phyloP scores from a whole-genome alignment of 257 asterid genomes.

The Nicotiana tomentosiformis region DNA sequence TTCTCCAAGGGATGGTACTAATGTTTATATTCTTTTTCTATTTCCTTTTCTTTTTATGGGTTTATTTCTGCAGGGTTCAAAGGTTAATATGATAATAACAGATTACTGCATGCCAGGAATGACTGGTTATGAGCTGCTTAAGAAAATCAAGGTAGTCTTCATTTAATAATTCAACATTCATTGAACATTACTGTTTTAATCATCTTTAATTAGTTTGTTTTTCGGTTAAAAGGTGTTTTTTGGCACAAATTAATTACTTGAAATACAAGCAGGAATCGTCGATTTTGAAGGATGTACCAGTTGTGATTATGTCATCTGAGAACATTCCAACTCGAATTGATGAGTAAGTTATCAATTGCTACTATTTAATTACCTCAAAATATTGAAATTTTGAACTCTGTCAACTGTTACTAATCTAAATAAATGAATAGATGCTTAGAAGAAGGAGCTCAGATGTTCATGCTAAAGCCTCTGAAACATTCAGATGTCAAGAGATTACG shows the following conservation, averaged over 20 bases:
- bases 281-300: slow-evolving; percentile 52
- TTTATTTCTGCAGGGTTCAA: slow-evolving; percentile 28
- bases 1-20: not conserved
- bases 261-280: slow-evolving; percentile 47
- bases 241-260: not conserved
- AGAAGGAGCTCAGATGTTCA: slow-evolving; percentile 70
- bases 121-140: slow-evolving; percentile 63
- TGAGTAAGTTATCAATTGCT: slow-evolving; percentile 24
- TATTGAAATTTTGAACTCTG: not conserved
- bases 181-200: not conserved
- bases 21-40: not conserved
- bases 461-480: slow-evolving; percentile 60
- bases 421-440: slow-evolving; percentile 38
- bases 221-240: not conserved
- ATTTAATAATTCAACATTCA: not conserved
- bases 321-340: slow-evolving; percentile 55
- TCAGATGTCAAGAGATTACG: slow-evolving; percentile 50
- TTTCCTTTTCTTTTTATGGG: no score
- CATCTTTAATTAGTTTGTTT: not conserved
- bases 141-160: slow-evolving; percentile 54
- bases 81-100: slow-evolving; percentile 58
- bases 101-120: slow-evolving; percentile 75
- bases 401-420: not conserved
- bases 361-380: not conserved
- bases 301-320: slow-evolving; percentile 63